Evolutionary conservation across 352 stramenopile species (phyloP).

Genomic region (Chrysophaeum taylorii): DNA sequence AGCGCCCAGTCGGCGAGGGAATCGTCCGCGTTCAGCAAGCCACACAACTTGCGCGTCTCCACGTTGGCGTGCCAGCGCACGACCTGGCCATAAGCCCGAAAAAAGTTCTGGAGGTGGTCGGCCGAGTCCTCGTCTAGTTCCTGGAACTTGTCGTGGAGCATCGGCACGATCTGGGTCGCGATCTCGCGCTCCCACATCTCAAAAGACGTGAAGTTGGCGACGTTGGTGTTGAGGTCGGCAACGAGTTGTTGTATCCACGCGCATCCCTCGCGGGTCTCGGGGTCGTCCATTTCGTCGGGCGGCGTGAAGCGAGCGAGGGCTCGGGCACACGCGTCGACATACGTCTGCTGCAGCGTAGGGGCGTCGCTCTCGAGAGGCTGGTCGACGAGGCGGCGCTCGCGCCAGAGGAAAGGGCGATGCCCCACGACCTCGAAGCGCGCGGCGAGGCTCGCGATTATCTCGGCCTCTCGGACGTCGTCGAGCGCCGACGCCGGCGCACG

Average conservation of each 20-base stretch:
- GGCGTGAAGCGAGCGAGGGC: background rate
- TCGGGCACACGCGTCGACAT: background rate
- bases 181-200: conserved; percentile 5
- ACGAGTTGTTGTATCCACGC: background rate
- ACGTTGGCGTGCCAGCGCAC: background rate
- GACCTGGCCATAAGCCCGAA: background rate
- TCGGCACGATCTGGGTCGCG: conserved; percentile 1
- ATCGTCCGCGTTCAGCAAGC: background rate
- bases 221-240: background rate
- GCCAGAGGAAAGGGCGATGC: background rate
- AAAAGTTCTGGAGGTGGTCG: conserved; percentile 1
- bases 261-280: background rate
- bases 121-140: conserved; percentile 11
- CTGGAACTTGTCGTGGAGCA: conserved; percentile 11
- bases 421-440: background rate
- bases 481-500: background rate
- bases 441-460: background rate
- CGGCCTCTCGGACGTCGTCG: background rate
- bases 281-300: background rate
- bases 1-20: background rate
- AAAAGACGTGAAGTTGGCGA: background rate
- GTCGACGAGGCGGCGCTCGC: background rate
- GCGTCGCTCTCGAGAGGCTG: background rate
- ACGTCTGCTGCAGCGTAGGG: background rate
- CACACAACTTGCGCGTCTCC: background rate